Percentiles rank a stretch among this genome's conserved stretches.
Conservation (phyloP, 1,284 basidiomycete species). For the Fistulina hepatica region DNA sequence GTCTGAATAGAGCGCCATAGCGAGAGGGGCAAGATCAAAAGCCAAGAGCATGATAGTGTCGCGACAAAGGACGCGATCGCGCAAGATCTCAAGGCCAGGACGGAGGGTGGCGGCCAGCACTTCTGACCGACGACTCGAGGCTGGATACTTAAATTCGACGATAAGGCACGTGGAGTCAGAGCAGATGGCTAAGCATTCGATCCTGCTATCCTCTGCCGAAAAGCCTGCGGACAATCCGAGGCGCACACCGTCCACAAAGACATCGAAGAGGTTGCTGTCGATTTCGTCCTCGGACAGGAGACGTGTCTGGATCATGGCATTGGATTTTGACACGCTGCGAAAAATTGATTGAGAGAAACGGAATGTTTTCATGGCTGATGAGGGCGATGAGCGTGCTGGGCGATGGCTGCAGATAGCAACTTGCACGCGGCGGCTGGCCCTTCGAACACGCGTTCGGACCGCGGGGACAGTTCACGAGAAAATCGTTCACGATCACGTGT, state of each 20-base stretch:
- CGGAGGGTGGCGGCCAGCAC: background rate
- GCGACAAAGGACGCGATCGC: constrained; percentile 23
- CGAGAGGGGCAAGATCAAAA: constrained; percentile 32
- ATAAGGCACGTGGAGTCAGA: background rate
- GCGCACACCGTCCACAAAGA: background rate
- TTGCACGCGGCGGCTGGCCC: too few species aligned
- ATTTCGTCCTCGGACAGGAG: too few species aligned
- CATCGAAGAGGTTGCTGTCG: background rate
- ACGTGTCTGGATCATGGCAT: too few species aligned
- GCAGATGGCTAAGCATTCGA: background rate
- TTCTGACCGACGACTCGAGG: constrained; percentile 1
- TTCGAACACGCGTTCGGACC: too few species aligned
- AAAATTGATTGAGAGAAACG: too few species aligned
- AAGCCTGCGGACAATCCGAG: background rate
- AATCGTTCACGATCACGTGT: too few species aligned
- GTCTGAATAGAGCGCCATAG: constrained; percentile 29
- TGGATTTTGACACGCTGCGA: too few species aligned
- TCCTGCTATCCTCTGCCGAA: background rate
- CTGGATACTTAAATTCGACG: constrained; percentile 1
- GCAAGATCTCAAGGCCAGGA: constrained; percentile 14
- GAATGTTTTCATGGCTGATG: too few species aligned
- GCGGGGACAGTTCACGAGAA: too few species aligned
- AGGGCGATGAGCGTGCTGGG: too few species aligned
- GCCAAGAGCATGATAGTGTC: constrained; percentile 23
- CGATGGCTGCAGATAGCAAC: too few species aligned